These are phyloP conservation scores for Chaetomiaceae sp. DNA, from an alignment of 2,329 filamentous ascomycete species.

Conservation along the genomic window DNA sequence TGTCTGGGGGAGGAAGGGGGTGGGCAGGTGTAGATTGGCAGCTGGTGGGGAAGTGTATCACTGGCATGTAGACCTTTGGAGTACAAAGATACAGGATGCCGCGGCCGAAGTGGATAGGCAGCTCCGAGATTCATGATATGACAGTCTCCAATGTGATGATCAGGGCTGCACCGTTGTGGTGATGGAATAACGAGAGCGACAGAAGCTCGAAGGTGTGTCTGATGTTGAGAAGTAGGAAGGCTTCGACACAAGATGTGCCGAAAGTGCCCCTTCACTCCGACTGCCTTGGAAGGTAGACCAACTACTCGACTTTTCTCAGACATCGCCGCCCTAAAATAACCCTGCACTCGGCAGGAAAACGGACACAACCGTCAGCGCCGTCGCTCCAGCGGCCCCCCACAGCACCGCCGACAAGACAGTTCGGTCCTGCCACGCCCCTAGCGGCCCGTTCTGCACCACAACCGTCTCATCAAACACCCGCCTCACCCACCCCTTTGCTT, in stretches of 20 bases:
- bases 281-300: no score
- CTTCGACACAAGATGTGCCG: no score
- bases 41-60: not conserved
- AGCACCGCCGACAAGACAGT: constrained; percentile 32
- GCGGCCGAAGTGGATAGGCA: not conserved
- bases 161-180: no score
- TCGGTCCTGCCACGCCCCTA: constrained; percentile 33
- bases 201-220: no score
- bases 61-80: not conserved
- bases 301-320: no score
- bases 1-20: not conserved
- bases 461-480: constrained; percentile 31
- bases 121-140: no score
- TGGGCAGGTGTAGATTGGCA: no score
- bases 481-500: constrained; percentile 24
- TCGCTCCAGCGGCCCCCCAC: constrained; percentile 27
- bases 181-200: no score
- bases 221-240: no score
- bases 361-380: constrained; percentile 11
- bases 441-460: constrained; percentile 29
- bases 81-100: not conserved
- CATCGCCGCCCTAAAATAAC: no score
- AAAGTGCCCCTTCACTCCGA: no score
- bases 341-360: constrained; percentile 29
- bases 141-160: no score